Evolutionary conservation across 2,329 filamentous ascomycete species (phyloP).

Genomic region (Claviceps spartinae): DNA sequence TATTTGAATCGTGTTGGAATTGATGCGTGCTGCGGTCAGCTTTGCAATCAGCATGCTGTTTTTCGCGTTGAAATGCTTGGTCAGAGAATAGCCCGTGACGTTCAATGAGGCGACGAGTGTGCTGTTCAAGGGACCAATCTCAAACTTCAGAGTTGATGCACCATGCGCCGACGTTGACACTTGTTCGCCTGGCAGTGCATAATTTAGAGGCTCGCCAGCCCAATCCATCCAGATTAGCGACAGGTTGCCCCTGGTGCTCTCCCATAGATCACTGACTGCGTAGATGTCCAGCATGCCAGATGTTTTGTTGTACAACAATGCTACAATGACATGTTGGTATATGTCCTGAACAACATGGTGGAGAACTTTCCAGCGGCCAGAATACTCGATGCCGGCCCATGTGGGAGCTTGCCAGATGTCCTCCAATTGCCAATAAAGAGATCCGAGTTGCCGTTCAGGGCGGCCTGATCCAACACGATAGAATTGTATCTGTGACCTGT

Average conservation of each 20-base stretch:
- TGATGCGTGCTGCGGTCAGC: conserved; percentile 2
- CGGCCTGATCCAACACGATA: conserved; percentile 45
- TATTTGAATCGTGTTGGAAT: background rate
- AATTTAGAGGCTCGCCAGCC: conserved; percentile 1
- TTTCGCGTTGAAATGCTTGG: background rate
- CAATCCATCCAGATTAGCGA: conserved; percentile 5
- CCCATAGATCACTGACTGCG: conserved; percentile 6
- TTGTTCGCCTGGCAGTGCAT: background rate
- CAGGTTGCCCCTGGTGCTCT: background rate
- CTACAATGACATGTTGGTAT: conserved; percentile 45
- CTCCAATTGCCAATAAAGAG: conserved; percentile 52
- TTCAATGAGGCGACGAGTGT: conserved; percentile 5
- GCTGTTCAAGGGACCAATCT: conserved; percentile 5
- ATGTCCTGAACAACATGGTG: conserved; percentile 45
- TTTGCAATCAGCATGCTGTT: conserved; percentile 3
- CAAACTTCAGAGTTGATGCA: background rate
- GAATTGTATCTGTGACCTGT: conserved; percentile 45
- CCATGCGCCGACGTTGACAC: background rate
- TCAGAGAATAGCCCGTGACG: background rate
- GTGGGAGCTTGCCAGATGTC: conserved; percentile 52
- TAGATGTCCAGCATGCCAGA: conserved; percentile 36
- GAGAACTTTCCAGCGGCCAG: conserved; percentile 48
- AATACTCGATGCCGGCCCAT: conserved; percentile 50
- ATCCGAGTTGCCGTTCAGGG: conserved; percentile 43
- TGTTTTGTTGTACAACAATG: conserved; percentile 38